Base-by-base conservation (phyloP, 345 rosid species). In the Rhodomyrtus tomentosa region DNA sequence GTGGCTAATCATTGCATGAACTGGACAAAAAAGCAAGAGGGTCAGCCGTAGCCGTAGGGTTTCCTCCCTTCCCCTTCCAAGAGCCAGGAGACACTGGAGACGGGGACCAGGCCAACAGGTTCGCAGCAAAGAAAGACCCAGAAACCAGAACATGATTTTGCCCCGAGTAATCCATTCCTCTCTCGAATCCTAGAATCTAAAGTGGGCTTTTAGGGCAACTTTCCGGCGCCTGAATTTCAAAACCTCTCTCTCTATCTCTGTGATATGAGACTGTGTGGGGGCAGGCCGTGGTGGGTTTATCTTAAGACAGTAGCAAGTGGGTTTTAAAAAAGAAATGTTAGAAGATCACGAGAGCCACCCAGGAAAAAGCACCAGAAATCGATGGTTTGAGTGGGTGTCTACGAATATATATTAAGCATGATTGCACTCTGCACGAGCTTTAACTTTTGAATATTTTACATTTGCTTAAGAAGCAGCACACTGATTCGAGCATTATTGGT, bases 1-100 rank as follows among this genome's bases (percentile, higher is more conserved):
- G 88, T 83, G 88, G 88, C 86, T 86, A 86, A 91, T 90, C 90
- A 91, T 90, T 84, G 76, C 88, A 89, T 89, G 85, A 85, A 5
- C 86, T 8, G 76, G 76, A 21, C 25, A 80, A 81, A 88, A 88
- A 82, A 68, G 72, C 83, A 73, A 58, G 76, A 79, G 84, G 76
- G 84, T 80, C 80, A 45, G 81, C 53, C n/a, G 21, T 54, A 45
- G 81, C 53, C n/a, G 21, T 54, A 27, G 12, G 22, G 80, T 27
- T 59, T 54, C 54, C 16, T 62, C 74, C 27, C n/a, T 56, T 48
- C 11, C 72, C 74, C 74, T 62, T 29, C 40, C 74, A 29, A 18
- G 74, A 62, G 3, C 42, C 42, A 32, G 7, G 76, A 68, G 76
- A 68, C 76, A 18, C 4, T 81, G 16, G 49, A 82, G 32, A 79